Conservation (phyloP, 2,329 filamentous ascomycete genomes). For the Talaromyces sp. region DNA sequence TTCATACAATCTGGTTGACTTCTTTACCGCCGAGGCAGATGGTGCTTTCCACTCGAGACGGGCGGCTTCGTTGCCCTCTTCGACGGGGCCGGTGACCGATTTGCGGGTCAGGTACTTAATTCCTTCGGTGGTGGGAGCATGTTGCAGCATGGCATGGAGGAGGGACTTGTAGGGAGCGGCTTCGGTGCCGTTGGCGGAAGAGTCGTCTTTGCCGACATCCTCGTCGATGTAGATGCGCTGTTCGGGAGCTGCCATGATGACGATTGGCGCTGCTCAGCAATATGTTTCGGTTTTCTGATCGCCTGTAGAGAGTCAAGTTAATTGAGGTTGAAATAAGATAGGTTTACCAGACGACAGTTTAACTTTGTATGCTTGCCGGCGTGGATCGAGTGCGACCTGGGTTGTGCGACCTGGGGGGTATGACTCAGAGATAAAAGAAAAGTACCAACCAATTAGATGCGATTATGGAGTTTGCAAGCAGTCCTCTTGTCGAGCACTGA, state of each 20-base stretch:
- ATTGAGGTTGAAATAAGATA: not conserved
- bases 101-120: conserved; percentile 68
- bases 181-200: conserved; percentile 65
- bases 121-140: conserved; percentile 56
- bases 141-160: conserved; percentile 72
- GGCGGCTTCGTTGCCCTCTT: conserved; percentile 63
- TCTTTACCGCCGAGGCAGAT: conserved; percentile 82
- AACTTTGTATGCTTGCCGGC: not conserved
- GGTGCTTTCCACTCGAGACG: conserved; percentile 75
- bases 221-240: conserved; percentile 67
- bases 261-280: not conserved
- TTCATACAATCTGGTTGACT: conserved; percentile 72
- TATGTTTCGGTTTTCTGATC: not conserved
- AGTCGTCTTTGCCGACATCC: conserved; percentile 71
- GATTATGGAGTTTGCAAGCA: not conserved
- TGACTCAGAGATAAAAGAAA: conserved; percentile 13
- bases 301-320: not conserved
- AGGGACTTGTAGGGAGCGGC: conserved; percentile 78
- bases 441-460: not conserved
- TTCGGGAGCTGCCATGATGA: conserved; percentile 37
- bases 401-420: not conserved
- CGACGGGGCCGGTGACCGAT: conserved; percentile 60
- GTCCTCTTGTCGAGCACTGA: not conserved
- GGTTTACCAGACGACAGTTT: not conserved
- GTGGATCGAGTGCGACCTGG: not conserved